Base-by-base conservation (phyloP, 1,284 basidiomycete species). In the Rhodotorula sp. region DNA sequence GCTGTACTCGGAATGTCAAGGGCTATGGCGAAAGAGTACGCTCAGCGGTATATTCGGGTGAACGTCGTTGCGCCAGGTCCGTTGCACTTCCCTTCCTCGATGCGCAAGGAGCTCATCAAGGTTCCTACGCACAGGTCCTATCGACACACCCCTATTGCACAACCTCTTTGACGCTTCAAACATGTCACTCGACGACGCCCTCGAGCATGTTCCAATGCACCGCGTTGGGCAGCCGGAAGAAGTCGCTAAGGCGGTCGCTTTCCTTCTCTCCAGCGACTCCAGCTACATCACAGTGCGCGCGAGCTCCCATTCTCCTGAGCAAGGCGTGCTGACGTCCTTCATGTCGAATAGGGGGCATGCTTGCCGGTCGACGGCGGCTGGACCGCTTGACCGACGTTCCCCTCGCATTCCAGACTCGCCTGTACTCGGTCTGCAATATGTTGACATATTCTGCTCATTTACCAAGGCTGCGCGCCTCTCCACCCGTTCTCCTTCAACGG, bases 1-100 rank as follows among this genome's bases (percentile, higher is more conserved):
- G 73, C 73, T 30, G 61, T 75, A 2, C 47, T 71, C 20, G 73
- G 73, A 10, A 44, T 75, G 47, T 63, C 73, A 4, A 59, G 65
- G 0, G 55, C 73, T 2, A 34, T 71, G 53, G 73, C 73, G 10
- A 61, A 59, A 13, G 73, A 73, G 22, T 63, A 65, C 18, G 73
- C 69, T 3, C 15, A 30, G 24, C 26, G 59, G 7, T 1, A 40
- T 0, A 58, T 71, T n/a, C 69, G 73, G 8, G 65, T 71, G 31
- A 75, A 75, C 65, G 65, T 69, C 11, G 68, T 71, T n/a, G 73
- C 73, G 5, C 69, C 73, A 1, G 73, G 72, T 63, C 4, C 53
- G 56, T 50, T 9, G 26, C 20, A 7, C 59, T 53, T 30, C 22
- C 56, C n/a, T 10, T 52, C 56, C 24, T 50, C 11, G 10, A 30